Conservation (phyloP, 176 grass and related monocot genomes). For the Olyra latifolia region DNA sequence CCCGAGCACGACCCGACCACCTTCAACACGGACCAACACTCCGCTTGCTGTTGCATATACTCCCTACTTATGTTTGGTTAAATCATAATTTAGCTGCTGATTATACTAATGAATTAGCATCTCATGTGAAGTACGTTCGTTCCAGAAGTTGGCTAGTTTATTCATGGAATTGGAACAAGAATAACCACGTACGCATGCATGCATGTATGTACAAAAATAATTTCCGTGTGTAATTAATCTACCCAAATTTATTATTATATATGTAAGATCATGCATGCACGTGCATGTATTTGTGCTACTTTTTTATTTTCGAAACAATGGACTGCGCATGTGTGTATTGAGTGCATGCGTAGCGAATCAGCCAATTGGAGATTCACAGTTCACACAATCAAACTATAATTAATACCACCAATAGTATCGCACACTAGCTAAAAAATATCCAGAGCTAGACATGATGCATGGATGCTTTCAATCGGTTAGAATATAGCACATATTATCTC, state of each 20-base stretch:
- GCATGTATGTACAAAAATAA: background rate
- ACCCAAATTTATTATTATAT: background rate
- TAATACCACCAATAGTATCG: background rate
- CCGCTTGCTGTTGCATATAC: no score
- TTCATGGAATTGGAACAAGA: background rate
- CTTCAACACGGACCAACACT: no score
- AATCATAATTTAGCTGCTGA: background rate
- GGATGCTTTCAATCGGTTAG: background rate
- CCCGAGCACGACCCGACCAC: no score
- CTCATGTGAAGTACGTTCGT: background rate
- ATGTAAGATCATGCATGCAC: background rate
- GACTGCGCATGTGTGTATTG: no score
- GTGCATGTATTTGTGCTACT: background rate
- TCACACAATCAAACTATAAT: background rate
- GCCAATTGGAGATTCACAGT: background rate
- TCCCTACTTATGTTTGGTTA: background rate
- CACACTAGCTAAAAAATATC: background rate
- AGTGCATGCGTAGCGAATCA: background rate
- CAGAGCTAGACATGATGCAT: background rate
- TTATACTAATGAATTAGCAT: background rate
- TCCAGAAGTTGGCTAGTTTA: background rate
- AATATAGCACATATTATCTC: background rate
- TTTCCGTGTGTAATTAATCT: background rate
- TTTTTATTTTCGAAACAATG: no score
- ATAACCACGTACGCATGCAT: conserved; percentile 2